Conservation (phyloP, 495 filamentous ascomycete genomes). For the Xylaria palmicola region DNA sequence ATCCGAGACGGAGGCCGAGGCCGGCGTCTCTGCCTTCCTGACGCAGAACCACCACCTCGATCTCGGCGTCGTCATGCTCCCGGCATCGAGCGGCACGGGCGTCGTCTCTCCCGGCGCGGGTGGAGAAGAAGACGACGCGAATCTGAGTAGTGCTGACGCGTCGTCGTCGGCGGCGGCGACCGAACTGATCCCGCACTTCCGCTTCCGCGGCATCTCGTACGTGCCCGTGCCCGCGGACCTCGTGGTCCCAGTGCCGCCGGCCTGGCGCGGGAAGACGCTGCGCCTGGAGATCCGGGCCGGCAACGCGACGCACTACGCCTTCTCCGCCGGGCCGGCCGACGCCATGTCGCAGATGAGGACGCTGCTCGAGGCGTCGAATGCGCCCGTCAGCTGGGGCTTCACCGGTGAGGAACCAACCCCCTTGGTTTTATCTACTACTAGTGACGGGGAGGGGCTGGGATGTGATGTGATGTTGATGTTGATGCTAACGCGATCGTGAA, state of each 20-base stretch:
- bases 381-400: slow-evolving; percentile 50
- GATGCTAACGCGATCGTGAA: background rate
- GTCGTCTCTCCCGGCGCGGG: slow-evolving; percentile 2
- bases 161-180: too few species aligned
- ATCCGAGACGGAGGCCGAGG: slow-evolving; percentile 35
- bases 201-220: slow-evolving; percentile 40
- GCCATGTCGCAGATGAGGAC: slow-evolving; percentile 29
- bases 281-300: slow-evolving; percentile 45
- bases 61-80: slow-evolving; percentile 48
- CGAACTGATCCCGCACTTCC: slow-evolving; percentile 32
- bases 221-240: slow-evolving; percentile 32
- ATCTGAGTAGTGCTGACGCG: too few species aligned
- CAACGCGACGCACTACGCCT: slow-evolving; percentile 47
- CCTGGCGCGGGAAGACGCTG: slow-evolving; percentile 36
- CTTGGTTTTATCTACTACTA: background rate
- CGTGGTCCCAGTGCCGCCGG: slow-evolving; percentile 27
- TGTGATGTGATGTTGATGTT: too few species aligned
- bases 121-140: too few species aligned
- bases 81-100: slow-evolving; percentile 20
- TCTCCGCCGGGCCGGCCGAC: slow-evolving; percentile 41
- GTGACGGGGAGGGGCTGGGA: too few species aligned
- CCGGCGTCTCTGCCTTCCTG: slow-evolving; percentile 47
- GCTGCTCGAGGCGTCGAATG: slow-evolving; percentile 40
- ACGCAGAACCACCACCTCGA: slow-evolving; percentile 55
- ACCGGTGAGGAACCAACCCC: slow-evolving; percentile 34